Conservation (phyloP, 768 basidiomycete species). For the Psilocybe cubensis region DNA sequence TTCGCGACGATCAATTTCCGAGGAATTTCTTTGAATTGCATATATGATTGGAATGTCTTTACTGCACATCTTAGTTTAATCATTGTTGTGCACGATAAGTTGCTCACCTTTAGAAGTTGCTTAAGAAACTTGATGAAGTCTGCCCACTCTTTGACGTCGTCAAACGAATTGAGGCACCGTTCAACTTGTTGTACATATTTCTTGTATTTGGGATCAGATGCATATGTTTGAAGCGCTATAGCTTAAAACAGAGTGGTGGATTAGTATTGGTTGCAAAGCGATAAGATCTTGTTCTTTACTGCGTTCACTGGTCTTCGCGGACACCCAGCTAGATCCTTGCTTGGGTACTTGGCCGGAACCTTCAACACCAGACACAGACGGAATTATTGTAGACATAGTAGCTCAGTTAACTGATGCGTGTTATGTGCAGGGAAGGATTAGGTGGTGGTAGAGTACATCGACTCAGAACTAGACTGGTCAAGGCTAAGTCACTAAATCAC, state of each 20-base stretch:
- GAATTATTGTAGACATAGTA: conserved; percentile 29
- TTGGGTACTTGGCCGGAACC: conserved; percentile 35
- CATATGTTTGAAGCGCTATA: conserved; percentile 56
- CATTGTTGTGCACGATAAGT: neutral
- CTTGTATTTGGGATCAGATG: conserved; percentile 90
- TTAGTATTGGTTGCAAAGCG: no score
- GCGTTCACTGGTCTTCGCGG: conserved; percentile 51
- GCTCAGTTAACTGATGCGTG: neutral
- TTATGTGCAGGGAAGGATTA: neutral
- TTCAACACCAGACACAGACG: conserved; percentile 33
- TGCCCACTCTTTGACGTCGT: conserved; percentile 98
- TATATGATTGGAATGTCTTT: conserved; percentile 91
- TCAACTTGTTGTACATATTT: conserved; percentile 94
- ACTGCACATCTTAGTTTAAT: conserved; percentile 1
- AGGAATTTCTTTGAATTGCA: conserved; percentile 96
- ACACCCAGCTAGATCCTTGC: conserved; percentile 44
- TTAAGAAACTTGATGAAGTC: conserved; percentile 98
- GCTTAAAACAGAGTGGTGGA: conserved; percentile 37
- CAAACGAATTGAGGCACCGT: conserved; percentile 89
- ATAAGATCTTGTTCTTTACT: no score
- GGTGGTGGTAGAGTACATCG: conserved; percentile 1
- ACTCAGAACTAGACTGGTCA: neutral
- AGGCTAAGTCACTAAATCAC: neutral
- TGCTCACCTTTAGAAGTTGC: conserved; percentile 81
- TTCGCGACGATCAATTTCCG: conserved; percentile 94